Evolutionary conservation across 352 stramenopile species (phyloP).

Genomic region (Pythium apleroticum): DNA sequence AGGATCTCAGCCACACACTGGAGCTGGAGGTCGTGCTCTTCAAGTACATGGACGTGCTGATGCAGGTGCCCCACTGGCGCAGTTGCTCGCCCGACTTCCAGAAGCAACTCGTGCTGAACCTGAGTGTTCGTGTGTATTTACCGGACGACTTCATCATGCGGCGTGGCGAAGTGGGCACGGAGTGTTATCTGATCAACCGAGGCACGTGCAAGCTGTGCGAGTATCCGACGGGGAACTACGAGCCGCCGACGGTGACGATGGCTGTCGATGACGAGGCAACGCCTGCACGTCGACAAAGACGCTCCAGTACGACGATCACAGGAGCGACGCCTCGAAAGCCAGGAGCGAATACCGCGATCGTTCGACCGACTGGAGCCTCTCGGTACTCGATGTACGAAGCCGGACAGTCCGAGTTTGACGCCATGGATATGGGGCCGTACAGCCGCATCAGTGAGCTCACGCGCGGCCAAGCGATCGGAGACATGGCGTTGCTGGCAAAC

Average conservation of each 20-base stretch:
- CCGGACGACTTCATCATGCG: slow-evolving; percentile 76
- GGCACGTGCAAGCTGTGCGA: slow-evolving; percentile 43
- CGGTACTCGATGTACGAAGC: neutral
- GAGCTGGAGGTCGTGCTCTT: slow-evolving; percentile 33
- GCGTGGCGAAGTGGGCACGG: slow-evolving; percentile 50
- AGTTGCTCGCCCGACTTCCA: slow-evolving; percentile 62
- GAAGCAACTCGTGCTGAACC: slow-evolving; percentile 57
- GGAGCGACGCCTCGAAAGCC: neutral
- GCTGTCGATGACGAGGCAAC: slow-evolving; percentile 7
- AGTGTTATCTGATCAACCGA: slow-evolving; percentile 76
- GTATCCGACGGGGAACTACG: slow-evolving; percentile 2
- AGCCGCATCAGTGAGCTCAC: slow-evolving; percentile 11
- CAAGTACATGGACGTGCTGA: slow-evolving; percentile 72
- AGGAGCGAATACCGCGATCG: neutral
- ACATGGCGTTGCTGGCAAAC: slow-evolving; percentile 50
- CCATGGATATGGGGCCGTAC: slow-evolving; percentile 1
- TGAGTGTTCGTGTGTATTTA: slow-evolving; percentile 66
- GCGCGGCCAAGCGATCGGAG: slow-evolving; percentile 40
- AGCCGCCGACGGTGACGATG: neutral
- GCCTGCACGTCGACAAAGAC: neutral
- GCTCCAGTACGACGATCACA: neutral
- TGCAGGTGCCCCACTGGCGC: slow-evolving; percentile 57
- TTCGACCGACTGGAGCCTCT: neutral
- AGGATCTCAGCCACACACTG: slow-evolving; percentile 4
- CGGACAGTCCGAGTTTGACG: neutral